Evolutionary conservation across 345 rosid genomes (phyloP), one percentile per base, ranked within the genome.

Genomic region (Turritis glabra): DNA sequence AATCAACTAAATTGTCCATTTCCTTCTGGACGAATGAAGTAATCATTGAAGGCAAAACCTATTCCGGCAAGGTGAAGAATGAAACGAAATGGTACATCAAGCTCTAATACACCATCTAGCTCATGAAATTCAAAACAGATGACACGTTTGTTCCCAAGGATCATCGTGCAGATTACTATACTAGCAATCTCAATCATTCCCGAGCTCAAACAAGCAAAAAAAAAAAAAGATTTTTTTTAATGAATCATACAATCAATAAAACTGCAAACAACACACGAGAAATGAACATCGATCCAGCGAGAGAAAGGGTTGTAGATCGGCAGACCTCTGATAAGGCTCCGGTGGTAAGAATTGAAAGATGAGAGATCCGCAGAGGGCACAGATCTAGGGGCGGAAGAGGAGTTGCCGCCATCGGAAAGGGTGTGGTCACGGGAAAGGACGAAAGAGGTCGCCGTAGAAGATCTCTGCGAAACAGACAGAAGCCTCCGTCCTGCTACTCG

Each of bases 401-500:
- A 73, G 21, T 59, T 76, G 21, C 60, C 54, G 30, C 56, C 82
- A 69, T 55, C 48, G 23, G 57, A 54, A 7, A 70, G 55, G 69
- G 81, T 76, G 69, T 68, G 79, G 64, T 55, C 66, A 21, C 74
- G 72, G 19, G 82, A 72, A 47, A 82, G 38, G 57, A 80, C 71
- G 62, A 82, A 69, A 47, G 87, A 81, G 64, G 82, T 50, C 4
- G 89, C 74, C 29, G 74, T 79, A 15, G 83, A 69, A 17, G 84
- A 72, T 77, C 80, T 81, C 86, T 85, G 81, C 12, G 81, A 43
- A 12, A 79, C 67, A 71, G 89, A 85, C 2, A 88, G 78, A 73
- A 90, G 76, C 79, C 92, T 90, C 86, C 86, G 89, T 80, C 89
- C 93, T 15, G 90, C 91, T 50, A 85, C 74, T 55, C 93, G 84